A percentile compares a stretch with the other conserved stretches of the same genome.
These are phyloP conservation scores for Macroventuria anomochaeta DNA, from an alignment of 2,329 filamentous ascomycete genomes.

Conservation along the genomic window DNA sequence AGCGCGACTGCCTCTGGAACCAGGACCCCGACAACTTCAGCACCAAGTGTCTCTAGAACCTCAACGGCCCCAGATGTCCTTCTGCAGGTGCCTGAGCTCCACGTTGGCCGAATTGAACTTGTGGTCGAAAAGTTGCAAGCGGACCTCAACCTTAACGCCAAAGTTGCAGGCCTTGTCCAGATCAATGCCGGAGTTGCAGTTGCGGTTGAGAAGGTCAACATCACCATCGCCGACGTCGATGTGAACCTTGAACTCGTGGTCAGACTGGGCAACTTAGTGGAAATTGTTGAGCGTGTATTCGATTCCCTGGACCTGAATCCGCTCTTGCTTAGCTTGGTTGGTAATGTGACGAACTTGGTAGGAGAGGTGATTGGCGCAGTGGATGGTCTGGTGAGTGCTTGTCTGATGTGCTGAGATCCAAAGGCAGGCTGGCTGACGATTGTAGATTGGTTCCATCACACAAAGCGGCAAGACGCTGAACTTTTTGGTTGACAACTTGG, in stretches of 20 bases:
- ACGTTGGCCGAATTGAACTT: constrained; percentile 65
- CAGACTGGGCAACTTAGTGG: constrained; percentile 64
- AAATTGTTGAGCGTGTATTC: constrained; percentile 67
- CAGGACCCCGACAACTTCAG: constrained; percentile 28
- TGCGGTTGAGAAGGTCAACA: constrained; percentile 60
- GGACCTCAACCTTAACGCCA: constrained; percentile 66
- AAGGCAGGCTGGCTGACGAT: neutral
- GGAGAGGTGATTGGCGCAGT: constrained; percentile 63
- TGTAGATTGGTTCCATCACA: constrained; percentile 61
- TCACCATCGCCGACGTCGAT: constrained; percentile 67
- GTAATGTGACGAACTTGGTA: constrained; percentile 61
- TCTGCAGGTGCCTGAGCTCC: constrained; percentile 64
- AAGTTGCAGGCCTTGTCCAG: constrained; percentile 64
- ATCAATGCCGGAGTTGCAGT: constrained; percentile 59
- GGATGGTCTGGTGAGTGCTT: constrained; percentile 55
- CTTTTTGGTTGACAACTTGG: constrained; percentile 66
- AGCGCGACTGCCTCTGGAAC: constrained; percentile 12
- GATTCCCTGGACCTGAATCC: constrained; percentile 66
- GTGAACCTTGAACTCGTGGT: constrained; percentile 66
- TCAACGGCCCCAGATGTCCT: constrained; percentile 62
- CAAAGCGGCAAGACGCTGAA: constrained; percentile 62
- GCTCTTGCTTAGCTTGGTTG: constrained; percentile 63
- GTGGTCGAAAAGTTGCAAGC: constrained; percentile 65
- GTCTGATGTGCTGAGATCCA: neutral
- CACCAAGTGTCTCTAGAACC: constrained; percentile 35